A percentile compares a stretch with the other conserved stretches of the same genome.
phyloP scores from a whole-genome alignment of 305 asterid species.

The Coffea humblotiana region DNA sequence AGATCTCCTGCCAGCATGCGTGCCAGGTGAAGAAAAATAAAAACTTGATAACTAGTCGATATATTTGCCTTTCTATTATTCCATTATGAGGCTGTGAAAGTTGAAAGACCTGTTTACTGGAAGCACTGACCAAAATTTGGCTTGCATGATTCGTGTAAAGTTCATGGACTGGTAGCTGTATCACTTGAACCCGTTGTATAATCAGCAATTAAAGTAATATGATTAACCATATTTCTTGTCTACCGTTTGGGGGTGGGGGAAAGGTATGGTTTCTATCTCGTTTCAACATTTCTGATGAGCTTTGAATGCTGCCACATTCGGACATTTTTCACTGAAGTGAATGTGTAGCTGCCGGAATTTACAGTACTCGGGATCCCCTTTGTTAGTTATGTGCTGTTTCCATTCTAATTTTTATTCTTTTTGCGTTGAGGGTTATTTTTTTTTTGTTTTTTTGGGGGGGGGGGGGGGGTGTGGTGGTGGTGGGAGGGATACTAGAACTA shows the following conservation, averaged over 20 bases:
- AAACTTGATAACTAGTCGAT: background rate
- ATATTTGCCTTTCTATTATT: slow-evolving; percentile 13
- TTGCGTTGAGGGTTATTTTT: no score
- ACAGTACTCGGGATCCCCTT: background rate
- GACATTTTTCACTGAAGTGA: background rate
- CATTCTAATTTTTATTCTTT: background rate
- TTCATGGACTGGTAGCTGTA: slow-evolving; percentile 31
- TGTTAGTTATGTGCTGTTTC: background rate
- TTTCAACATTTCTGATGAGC: slow-evolving; percentile 3
- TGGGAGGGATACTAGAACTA: no score
- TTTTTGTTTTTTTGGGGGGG: no score
- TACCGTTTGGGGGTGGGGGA: background rate
- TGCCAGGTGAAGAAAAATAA: slow-evolving; percentile 54
- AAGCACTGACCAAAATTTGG: slow-evolving; percentile 28
- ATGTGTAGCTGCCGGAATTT: background rate
- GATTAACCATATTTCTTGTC: slow-evolving; percentile 32
- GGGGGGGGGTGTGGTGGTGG: no score
- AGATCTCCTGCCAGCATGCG: slow-evolving; percentile 70
- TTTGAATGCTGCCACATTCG: background rate
- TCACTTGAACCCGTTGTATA: slow-evolving; percentile 37
- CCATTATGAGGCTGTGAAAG: slow-evolving; percentile 7
- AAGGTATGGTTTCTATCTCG: background rate
- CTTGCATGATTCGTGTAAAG: slow-evolving; percentile 48
- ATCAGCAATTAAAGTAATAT: slow-evolving; percentile 17
- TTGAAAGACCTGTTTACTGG: slow-evolving; percentile 14